These are phyloP conservation scores for Telopea speciosissima DNA, from an alignment of 177 flowering plant genomes.

Conservation along the genomic window DNA sequence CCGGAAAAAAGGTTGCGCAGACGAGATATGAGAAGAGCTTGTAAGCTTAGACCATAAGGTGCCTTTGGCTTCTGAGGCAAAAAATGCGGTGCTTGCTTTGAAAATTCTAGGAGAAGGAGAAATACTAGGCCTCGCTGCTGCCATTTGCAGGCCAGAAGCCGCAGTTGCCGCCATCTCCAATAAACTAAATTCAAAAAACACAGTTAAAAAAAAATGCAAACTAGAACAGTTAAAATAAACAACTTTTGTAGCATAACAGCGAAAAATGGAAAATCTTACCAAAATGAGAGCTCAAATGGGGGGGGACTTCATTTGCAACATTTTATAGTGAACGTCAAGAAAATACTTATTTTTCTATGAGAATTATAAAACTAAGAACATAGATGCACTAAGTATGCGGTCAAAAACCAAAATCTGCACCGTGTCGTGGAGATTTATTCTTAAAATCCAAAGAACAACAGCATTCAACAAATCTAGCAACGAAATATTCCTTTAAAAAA, in stretches of 20 bases:
- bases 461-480: neutral
- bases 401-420: too few relatives aligned
- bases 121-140: constrained; percentile 39
- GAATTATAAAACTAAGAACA: too few relatives aligned
- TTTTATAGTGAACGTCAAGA: too few relatives aligned
- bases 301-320: too few relatives aligned
- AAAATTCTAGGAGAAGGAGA: constrained; percentile 34
- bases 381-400: too few relatives aligned
- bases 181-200: constrained; percentile 10
- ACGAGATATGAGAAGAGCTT: constrained; percentile 38
- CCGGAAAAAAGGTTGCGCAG: constrained; percentile 28
- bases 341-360: too few relatives aligned
- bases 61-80: constrained; percentile 18
- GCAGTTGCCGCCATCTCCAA: constrained; percentile 55
- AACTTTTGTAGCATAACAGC: too few relatives aligned
- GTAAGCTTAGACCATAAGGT: constrained; percentile 32
- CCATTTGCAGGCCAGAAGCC: constrained; percentile 56
- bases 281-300: too few relatives aligned
- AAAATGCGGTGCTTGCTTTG: constrained; percentile 20
- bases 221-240: too few relatives aligned
- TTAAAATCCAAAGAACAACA: too few relatives aligned
- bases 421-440: too few relatives aligned
- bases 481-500: neutral
- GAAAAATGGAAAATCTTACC: too few relatives aligned
- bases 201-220: neutral